Percentiles rank a stretch among this genome's conserved stretches.
These are phyloP conservation scores for Trametes gibbosa DNA, from an alignment of 768 basidiomycete genomes.

Conservation along the genomic window DNA sequence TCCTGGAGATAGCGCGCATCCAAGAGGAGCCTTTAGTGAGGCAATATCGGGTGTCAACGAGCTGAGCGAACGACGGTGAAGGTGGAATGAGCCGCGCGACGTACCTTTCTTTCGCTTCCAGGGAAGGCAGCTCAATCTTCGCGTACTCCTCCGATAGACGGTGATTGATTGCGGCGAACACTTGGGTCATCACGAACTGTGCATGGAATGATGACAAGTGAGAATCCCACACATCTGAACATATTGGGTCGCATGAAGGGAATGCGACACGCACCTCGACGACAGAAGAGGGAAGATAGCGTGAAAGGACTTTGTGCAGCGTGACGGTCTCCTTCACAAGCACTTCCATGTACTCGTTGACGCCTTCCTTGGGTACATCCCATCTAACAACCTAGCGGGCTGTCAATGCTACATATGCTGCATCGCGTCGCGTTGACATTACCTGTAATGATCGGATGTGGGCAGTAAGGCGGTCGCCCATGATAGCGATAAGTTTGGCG, in stretches of 20 bases:
- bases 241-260: not conserved
- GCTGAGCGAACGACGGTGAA: constrained; percentile 10
- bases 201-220: constrained; percentile 9
- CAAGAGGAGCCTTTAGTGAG: constrained; percentile 58
- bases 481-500: constrained; percentile 94
- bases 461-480: constrained; percentile 88
- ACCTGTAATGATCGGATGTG: constrained; percentile 86
- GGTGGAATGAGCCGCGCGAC: constrained; percentile 19
- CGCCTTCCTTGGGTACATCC: constrained; percentile 59
- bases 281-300: constrained; percentile 74
- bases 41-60: constrained; percentile 5
- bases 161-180: constrained; percentile 90
- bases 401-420: not conserved
- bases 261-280: constrained; percentile 66
- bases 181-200: constrained; percentile 92
- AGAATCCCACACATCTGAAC: not conserved
- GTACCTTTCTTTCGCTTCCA: constrained; percentile 84
- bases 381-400: constrained; percentile 67
- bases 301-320: constrained; percentile 91
- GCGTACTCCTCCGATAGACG: constrained; percentile 84
- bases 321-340: constrained; percentile 94
- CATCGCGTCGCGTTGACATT: constrained; percentile 15
- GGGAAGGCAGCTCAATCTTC: constrained; percentile 76
- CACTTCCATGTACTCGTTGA: constrained; percentile 89
- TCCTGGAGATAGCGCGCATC: constrained; percentile 78